Percentiles rank a stretch among this genome's conserved stretches.
Evolutionary conservation across 768 basidiomycete genomes (phyloP).

Genomic region (Podaxis pistillaris): DNA sequence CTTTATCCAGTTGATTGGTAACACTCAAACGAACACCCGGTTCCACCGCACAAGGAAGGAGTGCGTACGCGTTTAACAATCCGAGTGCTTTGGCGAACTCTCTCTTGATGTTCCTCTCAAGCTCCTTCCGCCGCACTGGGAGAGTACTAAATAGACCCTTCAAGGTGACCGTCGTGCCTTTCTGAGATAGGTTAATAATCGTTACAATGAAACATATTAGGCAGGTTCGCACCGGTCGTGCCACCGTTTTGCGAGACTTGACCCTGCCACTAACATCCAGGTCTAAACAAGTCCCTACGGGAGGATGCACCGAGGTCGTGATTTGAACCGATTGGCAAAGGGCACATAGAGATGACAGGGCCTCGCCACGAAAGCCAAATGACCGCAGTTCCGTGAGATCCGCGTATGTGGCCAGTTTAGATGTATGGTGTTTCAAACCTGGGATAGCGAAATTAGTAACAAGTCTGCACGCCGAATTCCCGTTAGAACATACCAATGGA

Average conservation of each 20-base stretch:
- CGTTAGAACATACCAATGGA: slow-evolving; percentile 59
- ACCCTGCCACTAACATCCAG: slow-evolving; percentile 67
- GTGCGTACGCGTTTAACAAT: slow-evolving; percentile 83
- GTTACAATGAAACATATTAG: background rate
- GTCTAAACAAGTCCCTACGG: slow-evolving; percentile 78
- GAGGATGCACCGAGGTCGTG: slow-evolving; percentile 73
- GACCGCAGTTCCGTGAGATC: slow-evolving; percentile 74
- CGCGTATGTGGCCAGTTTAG: slow-evolving; percentile 76
- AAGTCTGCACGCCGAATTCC: background rate
- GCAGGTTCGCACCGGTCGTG: slow-evolving; percentile 58
- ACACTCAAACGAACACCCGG: slow-evolving; percentile 74
- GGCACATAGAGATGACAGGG: slow-evolving; percentile 90
- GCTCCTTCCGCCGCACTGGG: slow-evolving; percentile 90
- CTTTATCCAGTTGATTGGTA: slow-evolving; percentile 63
- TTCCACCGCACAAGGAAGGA: slow-evolving; percentile 79
- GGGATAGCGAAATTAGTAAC: slow-evolving; percentile 5
- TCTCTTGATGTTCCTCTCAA: slow-evolving; percentile 84
- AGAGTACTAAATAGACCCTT: slow-evolving; percentile 74
- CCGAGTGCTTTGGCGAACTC: slow-evolving; percentile 87
- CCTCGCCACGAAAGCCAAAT: slow-evolving; percentile 96
- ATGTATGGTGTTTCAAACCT: slow-evolving; percentile 94
- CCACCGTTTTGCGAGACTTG: slow-evolving; percentile 57
- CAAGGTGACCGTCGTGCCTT: slow-evolving; percentile 81
- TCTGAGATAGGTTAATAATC: slow-evolving; percentile 40
- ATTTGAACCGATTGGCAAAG: slow-evolving; percentile 68